Conservation (phyloP, 768 basidiomycete species). For the Kwoniella europaea region DNA sequence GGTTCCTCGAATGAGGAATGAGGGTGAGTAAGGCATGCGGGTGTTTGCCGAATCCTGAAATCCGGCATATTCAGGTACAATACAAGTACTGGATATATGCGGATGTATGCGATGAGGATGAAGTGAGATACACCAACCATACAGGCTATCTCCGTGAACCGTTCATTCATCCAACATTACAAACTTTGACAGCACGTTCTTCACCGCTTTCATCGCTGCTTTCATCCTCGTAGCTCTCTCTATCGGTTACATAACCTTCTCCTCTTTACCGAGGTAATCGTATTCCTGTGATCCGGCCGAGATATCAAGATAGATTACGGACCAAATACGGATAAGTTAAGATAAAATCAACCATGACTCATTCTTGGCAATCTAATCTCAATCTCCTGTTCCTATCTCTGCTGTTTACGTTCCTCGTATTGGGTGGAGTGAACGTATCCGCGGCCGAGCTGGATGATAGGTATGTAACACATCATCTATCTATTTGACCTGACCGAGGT, state of each 20-base stretch:
- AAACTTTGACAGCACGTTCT: neutral
- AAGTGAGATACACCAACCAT: neutral
- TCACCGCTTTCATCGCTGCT: neutral
- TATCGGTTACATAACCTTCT: neutral
- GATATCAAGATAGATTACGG: neutral
- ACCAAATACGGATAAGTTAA: constrained; percentile 1
- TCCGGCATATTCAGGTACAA: too few species aligned
- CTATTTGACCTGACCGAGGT: neutral
- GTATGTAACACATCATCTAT: neutral
- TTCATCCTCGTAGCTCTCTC: neutral
- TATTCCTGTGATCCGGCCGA: neutral
- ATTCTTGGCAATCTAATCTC: constrained; percentile 26
- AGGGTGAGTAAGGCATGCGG: too few species aligned
- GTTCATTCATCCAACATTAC: neutral
- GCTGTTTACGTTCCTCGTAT: neutral
- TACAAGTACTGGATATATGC: too few species aligned
- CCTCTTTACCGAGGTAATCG: neutral
- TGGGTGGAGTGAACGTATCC: constrained; percentile 4
- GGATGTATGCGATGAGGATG: neutral
- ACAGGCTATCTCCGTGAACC: neutral
- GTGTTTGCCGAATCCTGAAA: too few species aligned
- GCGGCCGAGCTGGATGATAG: constrained; percentile 16
- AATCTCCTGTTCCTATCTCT: constrained; percentile 20
- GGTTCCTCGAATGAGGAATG: too few species aligned
- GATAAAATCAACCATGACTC: neutral